Evolutionary conservation across 805 yeast genomes (phyloP), one percentile per base, ranked within the genome.

Genomic region (Pichia paraexigua): DNA sequence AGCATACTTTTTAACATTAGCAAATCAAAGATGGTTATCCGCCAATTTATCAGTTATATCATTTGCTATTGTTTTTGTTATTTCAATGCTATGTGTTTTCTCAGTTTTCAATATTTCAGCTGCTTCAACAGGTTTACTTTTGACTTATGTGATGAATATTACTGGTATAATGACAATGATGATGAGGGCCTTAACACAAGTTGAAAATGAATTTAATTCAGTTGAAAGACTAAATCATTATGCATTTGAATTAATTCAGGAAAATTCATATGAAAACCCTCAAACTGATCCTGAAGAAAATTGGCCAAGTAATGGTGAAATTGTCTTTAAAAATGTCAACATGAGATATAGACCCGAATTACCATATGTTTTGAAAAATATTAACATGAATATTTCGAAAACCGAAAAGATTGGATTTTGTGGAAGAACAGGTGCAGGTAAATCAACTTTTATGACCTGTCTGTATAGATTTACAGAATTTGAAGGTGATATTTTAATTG

Each of bases 341-440:
- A 64, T 82, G 69, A 72, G 77, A 28, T 82, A 82, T 61, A 76
- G 87, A 65, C 80, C 78, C 1, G 84, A 77, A 0, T 69, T 82
- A 49, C 87, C 87, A 10, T 67, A 76, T 42, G 85, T 80, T 3
- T 69, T 82, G 61, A 77, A 76, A 49, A 58, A 74, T 52, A 58
- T 82, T 52, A 64, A 57, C 41, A 61, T 74, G 59, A 67, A 52
- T 6, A 71, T 85, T 35, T 63, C 71, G 9, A 75, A 83, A 0
- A 72, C 77, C 18, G 86, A 86, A 63, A 85, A 83, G 61, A 73
- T 88, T 58, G 96, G 95, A 47, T 79, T 87, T 52, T 85, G 92
- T 71, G 96, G 96, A 41, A 77, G 96, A 64, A 87, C 96, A 0
- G 96, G 96, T 60, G 94, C 95, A 8, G 96, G 96, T 50, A 82